phyloP scores from a whole-genome alignment of 2,329 filamentous ascomycete species.

The Nemania bipapillata region DNA sequence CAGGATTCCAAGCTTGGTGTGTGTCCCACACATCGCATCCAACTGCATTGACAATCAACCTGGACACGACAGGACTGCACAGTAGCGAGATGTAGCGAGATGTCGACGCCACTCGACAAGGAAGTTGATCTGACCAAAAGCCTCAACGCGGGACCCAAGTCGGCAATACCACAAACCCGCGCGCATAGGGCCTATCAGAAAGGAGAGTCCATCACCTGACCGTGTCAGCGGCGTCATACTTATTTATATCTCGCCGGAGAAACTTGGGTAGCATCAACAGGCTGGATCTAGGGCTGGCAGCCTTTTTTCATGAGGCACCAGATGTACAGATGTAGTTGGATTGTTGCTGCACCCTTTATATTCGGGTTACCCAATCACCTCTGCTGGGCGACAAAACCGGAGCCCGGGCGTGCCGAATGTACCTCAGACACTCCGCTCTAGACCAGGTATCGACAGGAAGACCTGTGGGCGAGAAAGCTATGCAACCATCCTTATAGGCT shows the following conservation, averaged over 20 bases:
- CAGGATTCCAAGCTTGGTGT: conserved; percentile 8
- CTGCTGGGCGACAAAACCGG: conserved; percentile 4
- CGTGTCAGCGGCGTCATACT: conserved; percentile 34
- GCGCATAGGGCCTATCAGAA: conserved; percentile 25
- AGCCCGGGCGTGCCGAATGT: conserved; percentile 23
- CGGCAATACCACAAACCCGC: conserved; percentile 22
- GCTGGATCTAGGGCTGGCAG: neutral
- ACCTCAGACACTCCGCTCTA: neutral
- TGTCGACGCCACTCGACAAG: conserved; percentile 26
- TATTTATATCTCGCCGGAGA: conserved; percentile 37
- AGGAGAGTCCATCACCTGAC: conserved; percentile 23
- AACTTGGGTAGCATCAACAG: conserved; percentile 1
- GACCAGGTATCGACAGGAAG: neutral
- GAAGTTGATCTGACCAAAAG: conserved; percentile 31
- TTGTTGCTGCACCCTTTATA: neutral
- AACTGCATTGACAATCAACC: conserved; percentile 16
- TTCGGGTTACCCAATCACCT: conserved; percentile 11
- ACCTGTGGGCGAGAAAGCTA: neutral
- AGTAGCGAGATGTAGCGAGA: conserved; percentile 13
- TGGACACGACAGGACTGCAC: neutral
- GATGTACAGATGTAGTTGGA: neutral
- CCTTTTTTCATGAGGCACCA: conserved; percentile 14
- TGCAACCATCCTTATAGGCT: neutral
- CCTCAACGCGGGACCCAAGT: conserved; percentile 28
- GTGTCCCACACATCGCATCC: conserved; percentile 19